Percentiles rank a stretch among this genome's conserved stretches.
phyloP scores from a whole-genome alignment of 345 rosid genomes.

The Eucalyptus camaldulensis region DNA sequence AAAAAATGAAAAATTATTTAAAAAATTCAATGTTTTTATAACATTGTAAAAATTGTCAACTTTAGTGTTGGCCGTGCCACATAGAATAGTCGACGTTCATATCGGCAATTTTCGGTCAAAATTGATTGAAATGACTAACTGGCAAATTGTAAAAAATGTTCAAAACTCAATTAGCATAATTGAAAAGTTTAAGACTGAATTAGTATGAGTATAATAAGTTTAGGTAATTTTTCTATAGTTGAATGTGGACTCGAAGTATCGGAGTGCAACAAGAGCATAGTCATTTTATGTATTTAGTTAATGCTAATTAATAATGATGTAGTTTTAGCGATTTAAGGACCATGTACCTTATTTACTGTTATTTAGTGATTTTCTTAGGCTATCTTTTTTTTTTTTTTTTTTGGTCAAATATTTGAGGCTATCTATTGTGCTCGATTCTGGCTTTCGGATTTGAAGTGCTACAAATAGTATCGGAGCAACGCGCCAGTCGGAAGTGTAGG shows the following conservation, averaged over 20 bases:
- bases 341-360: background rate
- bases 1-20: too few relatives aligned
- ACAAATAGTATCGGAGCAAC: background rate
- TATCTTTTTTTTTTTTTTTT: too few relatives aligned
- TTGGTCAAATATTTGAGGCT: background rate
- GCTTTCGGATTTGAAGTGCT: background rate
- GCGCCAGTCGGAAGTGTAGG: background rate
- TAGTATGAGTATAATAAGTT: too few relatives aligned
- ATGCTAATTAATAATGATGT: background rate
- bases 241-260: background rate
- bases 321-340: background rate
- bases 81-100: fast-evolving
- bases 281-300: background rate
- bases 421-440: background rate
- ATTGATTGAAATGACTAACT: too few relatives aligned
- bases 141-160: too few relatives aligned
- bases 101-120: fast-evolving
- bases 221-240: background rate
- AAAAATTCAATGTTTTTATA: background rate
- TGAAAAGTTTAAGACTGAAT: too few relatives aligned
- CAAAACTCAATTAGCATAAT: too few relatives aligned
- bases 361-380: background rate
- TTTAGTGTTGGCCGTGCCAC: fast-evolving
- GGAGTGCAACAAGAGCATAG: background rate
- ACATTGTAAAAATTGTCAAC: too few relatives aligned